phyloP scores from a whole-genome alignment of 805 yeast genomes.

The Cyberlindnera euphorbiiphila region DNA sequence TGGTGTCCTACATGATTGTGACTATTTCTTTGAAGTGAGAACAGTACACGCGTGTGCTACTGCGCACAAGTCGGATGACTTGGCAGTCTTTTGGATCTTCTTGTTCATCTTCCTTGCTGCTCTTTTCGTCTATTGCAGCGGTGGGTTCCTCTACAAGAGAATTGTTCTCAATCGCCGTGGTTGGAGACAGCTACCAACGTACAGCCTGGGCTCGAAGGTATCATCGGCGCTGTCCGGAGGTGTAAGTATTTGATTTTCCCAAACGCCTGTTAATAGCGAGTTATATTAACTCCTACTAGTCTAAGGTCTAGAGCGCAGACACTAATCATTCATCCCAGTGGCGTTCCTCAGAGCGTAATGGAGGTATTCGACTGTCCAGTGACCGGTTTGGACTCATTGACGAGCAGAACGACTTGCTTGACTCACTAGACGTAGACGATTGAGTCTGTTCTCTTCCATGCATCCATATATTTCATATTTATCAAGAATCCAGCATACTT shows the following conservation, averaged over 20 bases:
- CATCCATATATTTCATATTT: too few relatives aligned
- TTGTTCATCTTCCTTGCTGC: slow-evolving; percentile 45
- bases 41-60: slow-evolving; percentile 87
- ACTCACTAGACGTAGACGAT: slow-evolving; percentile 33
- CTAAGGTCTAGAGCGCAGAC: slow-evolving; percentile 6
- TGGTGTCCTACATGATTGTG: slow-evolving; percentile 72
- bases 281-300: slow-evolving; percentile 16
- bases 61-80: slow-evolving; percentile 59
- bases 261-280: background rate
- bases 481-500: background rate
- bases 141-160: slow-evolving; percentile 35
- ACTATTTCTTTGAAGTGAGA: slow-evolving; percentile 78
- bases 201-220: slow-evolving; percentile 24
- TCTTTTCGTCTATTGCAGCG: slow-evolving; percentile 39
- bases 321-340: slow-evolving; percentile 13
- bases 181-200: slow-evolving; percentile 33
- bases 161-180: slow-evolving; percentile 35
- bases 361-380: slow-evolving; percentile 21
- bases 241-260: slow-evolving; percentile 21
- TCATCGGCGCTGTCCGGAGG: slow-evolving; percentile 26
- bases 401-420: slow-evolving; percentile 37
- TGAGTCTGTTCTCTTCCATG: background rate
- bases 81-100: slow-evolving; percentile 64
- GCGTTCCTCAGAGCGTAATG: slow-evolving; percentile 10
- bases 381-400: slow-evolving; percentile 37